Percentiles rank a stretch among this genome's conserved stretches.
Evolutionary conservation across 495 filamentous ascomycete genomes (phyloP).

Genomic region (Margaritispora aquatica): DNA sequence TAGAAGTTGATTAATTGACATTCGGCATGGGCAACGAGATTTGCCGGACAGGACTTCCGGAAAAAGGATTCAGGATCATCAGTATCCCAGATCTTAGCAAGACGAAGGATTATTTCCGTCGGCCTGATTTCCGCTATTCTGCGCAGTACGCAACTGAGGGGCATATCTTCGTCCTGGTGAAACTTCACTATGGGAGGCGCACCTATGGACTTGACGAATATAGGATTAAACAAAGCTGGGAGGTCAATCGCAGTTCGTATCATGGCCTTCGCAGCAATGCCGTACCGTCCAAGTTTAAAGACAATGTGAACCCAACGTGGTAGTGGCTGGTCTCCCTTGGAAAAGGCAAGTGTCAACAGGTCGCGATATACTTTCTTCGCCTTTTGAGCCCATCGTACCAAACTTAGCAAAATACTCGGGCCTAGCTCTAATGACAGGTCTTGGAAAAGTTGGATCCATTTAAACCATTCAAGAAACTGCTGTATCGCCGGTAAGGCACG

Average conservation of each 20-base stretch:
- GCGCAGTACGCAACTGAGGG: neutral
- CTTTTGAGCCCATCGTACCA: constrained; percentile 16
- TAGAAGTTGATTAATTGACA: constrained; percentile 19
- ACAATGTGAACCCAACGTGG: constrained; percentile 15
- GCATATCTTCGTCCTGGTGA: neutral
- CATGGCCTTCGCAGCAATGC: constrained; percentile 20
- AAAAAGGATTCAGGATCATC: constrained; percentile 10
- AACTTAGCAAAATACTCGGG: neutral
- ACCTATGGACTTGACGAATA: constrained; percentile 13
- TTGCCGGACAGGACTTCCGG: constrained; percentile 3
- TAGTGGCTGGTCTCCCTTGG: constrained; percentile 1
- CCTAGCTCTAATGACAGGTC: constrained; percentile 1
- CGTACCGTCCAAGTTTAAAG: constrained; percentile 23
- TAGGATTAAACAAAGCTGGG: constrained; percentile 15
- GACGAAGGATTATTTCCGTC: constrained; percentile 5
- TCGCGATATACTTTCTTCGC: constrained; percentile 10
- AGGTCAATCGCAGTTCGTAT: constrained; percentile 9
- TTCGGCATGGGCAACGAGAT: constrained; percentile 18
- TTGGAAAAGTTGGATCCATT: neutral
- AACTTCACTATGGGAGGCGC: constrained; percentile 3
- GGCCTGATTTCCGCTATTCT: neutral
- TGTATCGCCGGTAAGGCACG: neutral
- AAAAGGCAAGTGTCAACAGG: constrained; percentile 11
- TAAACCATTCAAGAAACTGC: constrained; percentile 17
- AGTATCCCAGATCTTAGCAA: constrained; percentile 12